These are phyloP conservation scores for Aspergillus vadensis DNA, from an alignment of 2,329 filamentous ascomycete genomes.

Conservation along the genomic window DNA sequence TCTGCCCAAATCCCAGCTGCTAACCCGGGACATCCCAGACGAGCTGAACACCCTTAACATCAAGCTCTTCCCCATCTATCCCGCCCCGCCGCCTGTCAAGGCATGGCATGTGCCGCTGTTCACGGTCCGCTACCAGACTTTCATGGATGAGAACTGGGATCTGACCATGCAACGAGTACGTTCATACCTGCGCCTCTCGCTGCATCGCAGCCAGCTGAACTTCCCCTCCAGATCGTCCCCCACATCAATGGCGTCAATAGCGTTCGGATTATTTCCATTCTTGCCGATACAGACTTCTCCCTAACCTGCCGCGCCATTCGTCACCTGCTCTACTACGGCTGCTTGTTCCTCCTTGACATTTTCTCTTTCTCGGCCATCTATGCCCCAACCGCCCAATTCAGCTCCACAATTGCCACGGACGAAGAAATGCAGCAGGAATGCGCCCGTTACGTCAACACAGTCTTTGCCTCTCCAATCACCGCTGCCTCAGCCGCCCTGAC, in stretches of 20 bases:
- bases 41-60: constrained; percentile 94
- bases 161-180: constrained; percentile 53
- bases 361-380: constrained; percentile 95
- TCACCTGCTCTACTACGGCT: constrained; percentile 91
- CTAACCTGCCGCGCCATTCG: constrained; percentile 83
- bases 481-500: constrained; percentile 23
- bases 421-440: constrained; percentile 83
- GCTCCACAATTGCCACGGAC: constrained; percentile 73
- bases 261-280: constrained; percentile 79
- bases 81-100: constrained; percentile 73
- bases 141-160: constrained; percentile 59
- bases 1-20: constrained; percentile 6
- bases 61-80: constrained; percentile 86
- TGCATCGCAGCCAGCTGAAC: background rate
- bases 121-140: constrained; percentile 57
- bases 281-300: constrained; percentile 82
- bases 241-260: constrained; percentile 91
- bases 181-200: background rate
- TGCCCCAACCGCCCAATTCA: constrained; percentile 75
- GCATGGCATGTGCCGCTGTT: constrained; percentile 89
- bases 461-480: constrained; percentile 38
- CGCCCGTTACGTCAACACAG: constrained; percentile 73
- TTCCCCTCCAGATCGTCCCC: constrained; percentile 64
- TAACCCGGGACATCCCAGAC: constrained; percentile 54
- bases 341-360: constrained; percentile 85